Base-by-base conservation (phyloP, 2,329 filamentous ascomycete species). In the Ilyonectria mors-panacis region DNA sequence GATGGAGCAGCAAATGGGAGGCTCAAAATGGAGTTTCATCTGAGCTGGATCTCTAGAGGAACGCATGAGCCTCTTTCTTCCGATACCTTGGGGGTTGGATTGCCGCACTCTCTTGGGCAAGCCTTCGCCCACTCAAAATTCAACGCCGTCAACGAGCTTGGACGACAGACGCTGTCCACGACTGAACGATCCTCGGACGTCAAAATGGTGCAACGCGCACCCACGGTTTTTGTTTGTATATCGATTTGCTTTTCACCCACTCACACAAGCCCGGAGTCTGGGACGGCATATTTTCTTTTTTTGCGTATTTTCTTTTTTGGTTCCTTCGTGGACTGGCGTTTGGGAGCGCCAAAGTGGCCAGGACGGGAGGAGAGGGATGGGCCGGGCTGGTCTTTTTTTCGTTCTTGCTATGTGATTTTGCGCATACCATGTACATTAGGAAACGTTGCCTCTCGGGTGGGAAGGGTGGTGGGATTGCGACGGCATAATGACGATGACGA, bases 21-120 rank as follows among this genome's bases (percentile, higher is more conserved):
- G 73, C 42, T 65, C 64, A 28, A 78, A 75, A 63, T 81, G 78
- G 75, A 75, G 77, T 42, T 81, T 78, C 63, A 76, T 81, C 54
- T 81, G 73, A 76, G 63, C 66, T 62, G 69, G 67, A 70, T 75
- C 63, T 60, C 58, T 59, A 53, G 54, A 51, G 51, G 59, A 53
- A 28, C 15, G 19, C 28, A 19, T 55, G 30, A 56, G 50, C 39
- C 39, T 59, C 28, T 58, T 26, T 26, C 39, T 56, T 19, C 45
- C 55, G 35, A 35, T 23, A 33, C n/a, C 62, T 28, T 23, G 37
- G 39, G 54, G 48, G 45, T 33, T 28, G 51, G n/a, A 30, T 44
- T 39, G 48, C 35, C 33, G 56, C 63, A 63, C 65, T 54, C 30
- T 45, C 53, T 51, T 65, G 51, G 39, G 68, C 42, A 45, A 70